Conservation (phyloP, 805 yeast species). For the Clavispora santaluciae region DNA sequence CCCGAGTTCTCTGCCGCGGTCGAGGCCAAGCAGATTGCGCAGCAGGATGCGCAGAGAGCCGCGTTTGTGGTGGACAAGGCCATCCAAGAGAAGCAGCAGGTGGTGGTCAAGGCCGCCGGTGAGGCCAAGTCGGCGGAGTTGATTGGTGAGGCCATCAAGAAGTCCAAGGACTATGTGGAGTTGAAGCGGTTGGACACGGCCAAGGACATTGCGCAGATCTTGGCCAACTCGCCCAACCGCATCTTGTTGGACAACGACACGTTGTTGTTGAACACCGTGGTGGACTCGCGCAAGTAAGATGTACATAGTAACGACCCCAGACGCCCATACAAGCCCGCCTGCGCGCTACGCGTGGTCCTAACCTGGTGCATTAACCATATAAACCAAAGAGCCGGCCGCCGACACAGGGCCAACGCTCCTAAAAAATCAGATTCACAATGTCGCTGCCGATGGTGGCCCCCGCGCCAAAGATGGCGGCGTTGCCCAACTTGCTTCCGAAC, state of each 20-base stretch:
- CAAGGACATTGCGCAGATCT: constrained; percentile 83
- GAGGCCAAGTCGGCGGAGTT: constrained; percentile 97
- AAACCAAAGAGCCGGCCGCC: too few species aligned
- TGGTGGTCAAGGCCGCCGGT: constrained; percentile 96
- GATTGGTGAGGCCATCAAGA: constrained; percentile 98
- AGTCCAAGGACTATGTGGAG: constrained; percentile 92
- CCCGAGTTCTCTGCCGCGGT: constrained; percentile 98
- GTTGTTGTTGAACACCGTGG: constrained; percentile 79
- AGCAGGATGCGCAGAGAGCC: constrained; percentile 98
- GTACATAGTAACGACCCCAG: constrained; percentile 15
- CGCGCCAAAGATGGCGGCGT: constrained; percentile 94
- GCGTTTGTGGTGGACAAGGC: constrained; percentile 97
- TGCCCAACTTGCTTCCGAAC: constrained; percentile 77
- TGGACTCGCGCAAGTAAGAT: constrained; percentile 59
- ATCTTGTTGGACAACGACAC: constrained; percentile 90
- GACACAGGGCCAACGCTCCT: too few species aligned
- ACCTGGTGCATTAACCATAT: background rate
- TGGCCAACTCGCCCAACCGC: constrained; percentile 85
- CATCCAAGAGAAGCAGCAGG: constrained; percentile 93
- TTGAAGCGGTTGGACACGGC: constrained; percentile 96
- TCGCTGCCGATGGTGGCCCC: constrained; percentile 93
- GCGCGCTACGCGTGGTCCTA: too few species aligned
- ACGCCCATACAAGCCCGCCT: too few species aligned
- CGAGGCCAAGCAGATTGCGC: constrained; percentile 98
- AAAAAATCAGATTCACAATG: constrained; percentile 68